Evolutionary conservation across 352 stramenopile genomes (phyloP).

Genomic region (Peronospora belbahrii): DNA sequence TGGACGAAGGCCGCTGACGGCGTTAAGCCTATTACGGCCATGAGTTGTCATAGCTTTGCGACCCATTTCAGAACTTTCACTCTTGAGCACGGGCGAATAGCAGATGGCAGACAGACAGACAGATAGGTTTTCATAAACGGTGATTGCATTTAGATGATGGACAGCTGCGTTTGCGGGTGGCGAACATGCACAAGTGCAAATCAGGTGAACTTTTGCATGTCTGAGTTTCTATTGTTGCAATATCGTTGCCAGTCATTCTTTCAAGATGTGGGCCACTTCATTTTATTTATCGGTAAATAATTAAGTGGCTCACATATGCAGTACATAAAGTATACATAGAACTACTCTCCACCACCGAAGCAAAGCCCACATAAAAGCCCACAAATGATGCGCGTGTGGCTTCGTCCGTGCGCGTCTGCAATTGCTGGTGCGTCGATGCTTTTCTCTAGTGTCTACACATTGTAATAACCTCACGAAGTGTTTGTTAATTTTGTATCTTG

Average conservation of each 20-base stretch:
- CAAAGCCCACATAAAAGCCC: constrained; percentile 18
- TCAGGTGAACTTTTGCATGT: constrained; percentile 7
- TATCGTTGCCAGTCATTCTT: constrained; percentile 8
- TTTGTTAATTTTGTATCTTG: too few species aligned
- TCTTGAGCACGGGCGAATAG: constrained; percentile 8
- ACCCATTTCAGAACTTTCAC: constrained; percentile 10
- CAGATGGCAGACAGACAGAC: constrained; percentile 17
- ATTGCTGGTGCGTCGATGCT: constrained; percentile 36
- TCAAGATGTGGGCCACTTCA: constrained; percentile 6
- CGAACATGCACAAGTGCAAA: constrained; percentile 10
- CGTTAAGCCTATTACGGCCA: constrained; percentile 7
- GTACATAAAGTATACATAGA: background rate
- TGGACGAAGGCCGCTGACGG: constrained; percentile 1
- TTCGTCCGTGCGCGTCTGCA: constrained; percentile 42
- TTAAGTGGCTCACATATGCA: background rate
- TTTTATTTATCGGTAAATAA: too few species aligned
- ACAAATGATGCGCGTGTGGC: constrained; percentile 64
- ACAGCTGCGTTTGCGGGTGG: constrained; percentile 6
- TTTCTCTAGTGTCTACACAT: background rate
- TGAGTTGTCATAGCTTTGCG: background rate
- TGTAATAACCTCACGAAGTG: too few species aligned
- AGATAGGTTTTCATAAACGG: constrained; percentile 28
- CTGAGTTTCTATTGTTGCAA: constrained; percentile 5
- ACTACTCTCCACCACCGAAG: constrained; percentile 20
- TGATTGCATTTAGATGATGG: constrained; percentile 33